Conservation (phyloP, 495 filamentous ascomycete species). For the Neurospora sp. region DNA sequence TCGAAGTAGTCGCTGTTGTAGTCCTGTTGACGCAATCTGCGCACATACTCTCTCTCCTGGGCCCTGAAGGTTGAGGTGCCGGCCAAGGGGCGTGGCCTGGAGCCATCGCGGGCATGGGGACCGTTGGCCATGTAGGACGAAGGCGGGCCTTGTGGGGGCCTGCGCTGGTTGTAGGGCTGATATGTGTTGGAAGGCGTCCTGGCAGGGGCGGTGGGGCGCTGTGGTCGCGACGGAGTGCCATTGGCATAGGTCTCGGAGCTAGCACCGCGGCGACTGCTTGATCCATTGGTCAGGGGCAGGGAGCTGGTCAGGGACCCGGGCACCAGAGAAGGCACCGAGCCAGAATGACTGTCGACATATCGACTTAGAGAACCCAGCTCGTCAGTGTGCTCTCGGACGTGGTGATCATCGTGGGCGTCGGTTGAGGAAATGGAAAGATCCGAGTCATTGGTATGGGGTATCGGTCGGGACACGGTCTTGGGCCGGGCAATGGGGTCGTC, state of each 20-base stretch:
- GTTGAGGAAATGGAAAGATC: slow-evolving; percentile 56
- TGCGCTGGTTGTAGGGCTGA: slow-evolving; percentile 32
- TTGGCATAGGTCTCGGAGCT: slow-evolving; percentile 15
- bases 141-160: slow-evolving; percentile 19
- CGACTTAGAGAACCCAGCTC: slow-evolving; percentile 33
- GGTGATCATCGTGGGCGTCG: slow-evolving; percentile 42
- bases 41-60: slow-evolving; percentile 39
- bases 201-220: slow-evolving; percentile 26
- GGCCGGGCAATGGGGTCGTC: slow-evolving; percentile 18
- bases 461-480: slow-evolving; percentile 33
- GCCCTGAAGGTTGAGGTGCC: slow-evolving; percentile 52
- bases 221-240: slow-evolving; percentile 18
- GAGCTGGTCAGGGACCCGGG: slow-evolving; percentile 26
- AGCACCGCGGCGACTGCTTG: slow-evolving; percentile 19
- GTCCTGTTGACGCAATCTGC: slow-evolving; percentile 43
- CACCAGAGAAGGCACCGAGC: slow-evolving; percentile 26
- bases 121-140: slow-evolving; percentile 38
- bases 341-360: slow-evolving; percentile 28
- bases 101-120: slow-evolving; percentile 68
- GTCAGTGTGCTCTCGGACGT: slow-evolving; percentile 37
- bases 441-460: slow-evolving; percentile 46
- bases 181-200: slow-evolving; percentile 42
- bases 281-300: slow-evolving; percentile 18
- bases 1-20: slow-evolving; percentile 71
- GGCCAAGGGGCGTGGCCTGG: slow-evolving; percentile 66